Evolutionary conservation across 805 yeast genomes (phyloP), one percentile per base, ranked within the genome.

Genomic region (Schwanniomyces polymorphus): DNA sequence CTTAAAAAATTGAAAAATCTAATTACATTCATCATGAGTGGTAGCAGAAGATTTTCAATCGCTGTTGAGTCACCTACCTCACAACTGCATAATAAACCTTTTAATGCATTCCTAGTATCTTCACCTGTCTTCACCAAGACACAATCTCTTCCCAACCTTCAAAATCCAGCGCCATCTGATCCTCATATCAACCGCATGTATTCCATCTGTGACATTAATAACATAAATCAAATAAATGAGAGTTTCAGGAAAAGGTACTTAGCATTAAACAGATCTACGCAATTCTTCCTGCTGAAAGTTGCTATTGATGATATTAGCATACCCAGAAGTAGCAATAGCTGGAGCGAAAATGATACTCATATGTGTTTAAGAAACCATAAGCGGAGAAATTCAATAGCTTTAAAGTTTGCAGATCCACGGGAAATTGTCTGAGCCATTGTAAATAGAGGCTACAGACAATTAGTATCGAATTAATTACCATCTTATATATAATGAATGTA

Each of bases 371-470:
- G 64, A 33, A 64, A 66, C 43, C 82, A 78, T 53, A 68, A 65
- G 31, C 51, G 81, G 39, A 58, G 79, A 33, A 65, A 73, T n/a
- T 69, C 80, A 0, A 70, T 78, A 37, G 81, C 82, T 0, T 58
- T 78, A 54, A 69, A 72, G 28, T 77, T 78, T 51, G 69, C 70
- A 12, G 50, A 63, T 14, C 81, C 77, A 17, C 63, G 57, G 46
- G 28, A 28, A 8, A 28, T 34, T 12, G 44, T 31, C 8, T 31
- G 34, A 7, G 2, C 4, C 35, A 14, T 31, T 31, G 35, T 31
- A 31, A 14, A 31, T 31, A 31, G 35, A 31, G 14, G 9, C 28
- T 38, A 26, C 41, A 14, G n/a, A 17, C 26, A 10, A 23, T 1
- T 38, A 38, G 41, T 38, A 7, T 38, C 31, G 14, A 26, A 38